phyloP scores from a whole-genome alignment of 1,284 basidiomycete genomes.

The Ustilago curta region DNA sequence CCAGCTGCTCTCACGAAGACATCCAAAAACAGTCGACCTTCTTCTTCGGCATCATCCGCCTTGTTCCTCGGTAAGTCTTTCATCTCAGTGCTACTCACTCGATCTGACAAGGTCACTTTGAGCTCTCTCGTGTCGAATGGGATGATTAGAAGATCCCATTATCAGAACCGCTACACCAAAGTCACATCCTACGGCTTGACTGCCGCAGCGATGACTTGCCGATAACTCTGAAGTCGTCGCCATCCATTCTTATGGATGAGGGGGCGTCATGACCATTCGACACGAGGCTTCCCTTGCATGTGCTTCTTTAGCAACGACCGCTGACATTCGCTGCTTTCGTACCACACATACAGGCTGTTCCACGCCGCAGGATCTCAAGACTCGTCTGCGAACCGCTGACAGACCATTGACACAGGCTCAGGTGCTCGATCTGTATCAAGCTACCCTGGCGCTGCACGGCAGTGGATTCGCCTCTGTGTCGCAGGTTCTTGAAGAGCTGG shows the following conservation, averaged over 20 bases:
- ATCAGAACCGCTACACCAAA: slow-evolving; percentile 58
- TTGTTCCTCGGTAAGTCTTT: slow-evolving; percentile 27
- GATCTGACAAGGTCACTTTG: not conserved
- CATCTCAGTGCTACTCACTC: not conserved
- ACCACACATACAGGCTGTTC: slow-evolving; percentile 14
- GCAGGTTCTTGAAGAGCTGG: slow-evolving; percentile 42
- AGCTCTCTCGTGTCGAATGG: slow-evolving; percentile 19
- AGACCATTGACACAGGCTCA: slow-evolving; percentile 20
- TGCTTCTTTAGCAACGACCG: not conserved
- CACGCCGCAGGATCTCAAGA: slow-evolving; percentile 16
- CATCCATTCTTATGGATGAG: slow-evolving; percentile 13
- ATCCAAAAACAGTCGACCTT: slow-evolving; percentile 4
- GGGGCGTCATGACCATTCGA: slow-evolving; percentile 47
- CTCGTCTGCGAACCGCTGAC: slow-evolving; percentile 10
- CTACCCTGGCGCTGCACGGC: slow-evolving; percentile 8
- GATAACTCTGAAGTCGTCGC: slow-evolving; percentile 50
- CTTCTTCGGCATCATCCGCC: not conserved
- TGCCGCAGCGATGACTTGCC: slow-evolving; percentile 43
- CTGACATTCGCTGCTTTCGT: slow-evolving; percentile 1
- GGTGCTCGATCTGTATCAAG: slow-evolving; percentile 13
- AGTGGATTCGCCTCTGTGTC: slow-evolving; percentile 6
- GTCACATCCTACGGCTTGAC: slow-evolving; percentile 42
- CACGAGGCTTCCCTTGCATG: not conserved
- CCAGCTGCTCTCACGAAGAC: not conserved
- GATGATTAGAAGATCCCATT: slow-evolving; percentile 50